Base-by-base conservation (phyloP, 2,329 filamentous ascomycete species). In the Coniosporium tulheliwenetii region DNA sequence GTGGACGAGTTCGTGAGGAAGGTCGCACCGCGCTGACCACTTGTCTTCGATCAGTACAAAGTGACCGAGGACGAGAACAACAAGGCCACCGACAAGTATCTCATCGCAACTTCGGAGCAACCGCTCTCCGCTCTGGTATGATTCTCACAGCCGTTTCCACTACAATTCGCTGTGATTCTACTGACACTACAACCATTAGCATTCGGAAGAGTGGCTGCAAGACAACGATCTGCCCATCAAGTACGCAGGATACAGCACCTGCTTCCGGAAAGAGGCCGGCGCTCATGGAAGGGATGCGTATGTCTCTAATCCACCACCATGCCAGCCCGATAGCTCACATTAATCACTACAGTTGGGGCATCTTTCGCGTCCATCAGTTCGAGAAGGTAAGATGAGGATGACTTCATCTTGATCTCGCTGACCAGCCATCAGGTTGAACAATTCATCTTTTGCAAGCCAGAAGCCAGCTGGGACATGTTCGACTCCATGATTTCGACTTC, bases 301-400 rank as follows among this genome's bases (percentile, higher is more conserved):
- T 26, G 19, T 26, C 19, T 26, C 3, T 26, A 26, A 26, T 26
- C 19, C 19, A 26, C 19, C 19, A 26, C 19, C 19, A 26, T 26
- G 19, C 19, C 19, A 26, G 19, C 7, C 19, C 7, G 7, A 26
- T 3, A 26, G 19, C 19, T 26, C 19, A 26, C 19, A 26, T 7
- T 7, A 7, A 26, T 26, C 7, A 26, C 19, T 7, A 26, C 19
- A 26, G 19, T 7, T 98, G 91, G 91, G 91, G 91, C 42, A 85
- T 96, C 46, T 98, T 95, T 74, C 81, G 91, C 48, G 87, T 96
- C 26, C 91, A 98, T 61, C 89, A 98, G 61, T 98, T 96, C 55
- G 89, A 96, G 62, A 95, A 93, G 74, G 79, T 77, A 47, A 26
- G 43, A 10, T 8, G 19, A 30, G 10, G 13, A 12, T 47, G 53